Evolutionary conservation across 192 early-diverging fungal species (phyloP), one percentile per base, ranked within the genome.

Genomic region (Gamsiella multidivaricata): DNA sequence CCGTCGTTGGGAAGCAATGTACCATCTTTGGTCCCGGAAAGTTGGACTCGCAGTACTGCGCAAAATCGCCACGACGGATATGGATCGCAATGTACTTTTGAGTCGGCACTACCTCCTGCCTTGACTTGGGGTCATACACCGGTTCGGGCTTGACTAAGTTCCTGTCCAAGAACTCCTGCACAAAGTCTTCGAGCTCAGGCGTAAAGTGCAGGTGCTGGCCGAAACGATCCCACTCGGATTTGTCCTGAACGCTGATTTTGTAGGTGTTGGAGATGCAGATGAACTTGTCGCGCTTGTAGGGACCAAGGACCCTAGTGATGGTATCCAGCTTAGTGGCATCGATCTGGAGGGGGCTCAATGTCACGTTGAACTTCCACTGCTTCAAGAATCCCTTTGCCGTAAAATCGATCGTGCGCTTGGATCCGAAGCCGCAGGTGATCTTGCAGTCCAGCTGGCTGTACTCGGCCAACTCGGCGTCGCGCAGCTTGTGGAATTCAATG

Each of bases 201-300:
- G 74, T 78, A 36, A 78, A 78, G 49, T 78, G 74, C 60, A 78
- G 26, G 32, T 78, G 66, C 37, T 78, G 74, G 25, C 74, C 74
- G 23, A 78, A 78, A 1, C 74, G 65, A 8, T 69, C 58, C 74
- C 74, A 78, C 39, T 78, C 74, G 0, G 53, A 63, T 54, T 78
- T 78, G 66, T 78, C 74, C 2, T 51, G 23, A 37, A 78, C 59
- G 20, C 11, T n/a, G 54, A 78, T 59, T 51, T 78, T 78, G 65
- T 78, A 78, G 20, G 74, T 78, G 47, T 78, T 78, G 53, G 65
- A 69, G 23, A 78, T 78, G 41, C 74, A 78, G 36, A 78, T 63
- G 20, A 64, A 69, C 55, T 69, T 78, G 52, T 78, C 74, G 15
- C 33, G 42, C 9, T 46, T 43, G 55, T 69, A 58, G 25, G 74